Evolutionary conservation across 495 filamentous ascomycete species (phyloP).

Genomic region (Stereocaulon alpinum): DNA sequence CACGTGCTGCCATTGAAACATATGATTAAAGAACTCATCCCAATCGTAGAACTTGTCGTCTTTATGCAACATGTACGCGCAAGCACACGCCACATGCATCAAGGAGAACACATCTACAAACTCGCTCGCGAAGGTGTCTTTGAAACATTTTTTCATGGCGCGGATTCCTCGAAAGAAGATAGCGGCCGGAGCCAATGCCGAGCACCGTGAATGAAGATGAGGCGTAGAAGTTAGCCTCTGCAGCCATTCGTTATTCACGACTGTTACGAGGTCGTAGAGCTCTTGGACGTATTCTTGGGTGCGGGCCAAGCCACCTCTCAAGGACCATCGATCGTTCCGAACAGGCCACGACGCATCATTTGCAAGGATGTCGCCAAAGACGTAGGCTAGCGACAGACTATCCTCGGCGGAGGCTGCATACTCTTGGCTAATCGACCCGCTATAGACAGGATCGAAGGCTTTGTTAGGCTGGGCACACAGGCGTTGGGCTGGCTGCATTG

Average conservation of each 20-base stretch:
- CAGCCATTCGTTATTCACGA: constrained; percentile 9
- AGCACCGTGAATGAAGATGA: background rate
- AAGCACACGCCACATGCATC: constrained; percentile 7
- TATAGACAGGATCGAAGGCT: no score
- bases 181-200: background rate
- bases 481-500: no score
- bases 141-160: background rate
- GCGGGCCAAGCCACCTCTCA: background rate
- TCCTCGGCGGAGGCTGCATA: background rate
- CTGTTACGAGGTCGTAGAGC: background rate
- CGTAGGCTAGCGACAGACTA: background rate
- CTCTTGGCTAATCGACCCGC: background rate
- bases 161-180: background rate
- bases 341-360: background rate
- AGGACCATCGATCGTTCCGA: background rate
- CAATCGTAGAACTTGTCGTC: constrained; percentile 5
- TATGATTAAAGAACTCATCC: background rate
- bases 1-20: constrained; percentile 6
- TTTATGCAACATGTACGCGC: background rate
- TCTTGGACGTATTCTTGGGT: background rate
- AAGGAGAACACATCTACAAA: constrained; percentile 2
- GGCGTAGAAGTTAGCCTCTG: background rate
- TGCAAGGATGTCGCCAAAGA: background rate
- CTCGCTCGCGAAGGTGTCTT: background rate
- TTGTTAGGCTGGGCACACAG: no score